phyloP scores from a whole-genome alignment of 2,329 filamentous ascomycete species.

The Diplocarpon mali region DNA sequence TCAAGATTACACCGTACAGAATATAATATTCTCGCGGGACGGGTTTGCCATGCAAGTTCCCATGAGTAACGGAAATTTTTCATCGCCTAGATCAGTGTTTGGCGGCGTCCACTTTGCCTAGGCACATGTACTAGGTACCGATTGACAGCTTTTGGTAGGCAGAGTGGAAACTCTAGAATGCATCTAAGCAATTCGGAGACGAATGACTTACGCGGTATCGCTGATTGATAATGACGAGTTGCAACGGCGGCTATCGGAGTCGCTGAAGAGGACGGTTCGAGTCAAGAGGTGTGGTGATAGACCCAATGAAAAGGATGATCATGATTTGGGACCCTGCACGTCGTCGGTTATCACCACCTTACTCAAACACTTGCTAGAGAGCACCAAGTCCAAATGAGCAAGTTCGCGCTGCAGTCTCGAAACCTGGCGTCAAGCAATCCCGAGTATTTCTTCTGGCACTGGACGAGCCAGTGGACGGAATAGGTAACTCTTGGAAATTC shows the following conservation, averaged over 20 bases:
- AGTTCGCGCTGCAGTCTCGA: too few relatives aligned
- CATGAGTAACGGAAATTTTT: conserved; percentile 6
- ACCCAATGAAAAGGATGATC: too few relatives aligned
- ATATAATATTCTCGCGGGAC: neutral
- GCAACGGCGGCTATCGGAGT: neutral
- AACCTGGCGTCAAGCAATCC: too few relatives aligned
- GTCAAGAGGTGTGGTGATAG: neutral
- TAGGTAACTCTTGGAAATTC: too few relatives aligned
- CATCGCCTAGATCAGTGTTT: conserved; percentile 13
- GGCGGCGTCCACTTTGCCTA: neutral
- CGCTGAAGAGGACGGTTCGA: neutral
- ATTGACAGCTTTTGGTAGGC: too few relatives aligned
- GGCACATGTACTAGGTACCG: neutral
- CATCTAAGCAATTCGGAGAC: neutral
- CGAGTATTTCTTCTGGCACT: too few relatives aligned
- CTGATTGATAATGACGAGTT: neutral
- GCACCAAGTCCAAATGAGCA: too few relatives aligned
- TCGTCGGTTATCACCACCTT: too few relatives aligned
- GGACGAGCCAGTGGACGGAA: too few relatives aligned
- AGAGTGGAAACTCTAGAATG: too few relatives aligned
- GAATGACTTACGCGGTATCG: neutral
- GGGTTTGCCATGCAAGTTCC: neutral
- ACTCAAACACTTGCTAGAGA: too few relatives aligned
- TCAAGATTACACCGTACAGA: conserved; percentile 4
- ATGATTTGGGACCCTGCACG: neutral